Conservation (phyloP, 208 protist genomes). For the Crithidia brevicula region DNA sequence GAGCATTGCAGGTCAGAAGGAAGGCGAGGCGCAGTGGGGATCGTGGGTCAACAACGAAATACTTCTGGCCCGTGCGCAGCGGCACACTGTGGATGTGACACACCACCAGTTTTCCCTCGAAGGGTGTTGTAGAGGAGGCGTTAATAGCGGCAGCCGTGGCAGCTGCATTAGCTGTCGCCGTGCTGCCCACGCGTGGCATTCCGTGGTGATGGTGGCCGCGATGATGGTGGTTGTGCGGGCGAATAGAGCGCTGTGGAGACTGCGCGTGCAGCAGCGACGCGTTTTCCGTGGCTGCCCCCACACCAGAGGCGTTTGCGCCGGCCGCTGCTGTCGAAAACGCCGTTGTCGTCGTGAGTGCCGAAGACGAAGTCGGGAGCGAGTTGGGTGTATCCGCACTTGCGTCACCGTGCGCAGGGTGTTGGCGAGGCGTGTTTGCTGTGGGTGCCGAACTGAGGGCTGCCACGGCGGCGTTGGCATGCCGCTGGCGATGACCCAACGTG, state of each 20-base stretch:
- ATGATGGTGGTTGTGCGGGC: conserved; percentile 28
- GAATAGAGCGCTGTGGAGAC: neutral
- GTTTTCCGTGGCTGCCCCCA: neutral
- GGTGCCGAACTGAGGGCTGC: neutral
- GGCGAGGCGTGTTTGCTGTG: neutral
- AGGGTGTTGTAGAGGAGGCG: conserved; percentile 28
- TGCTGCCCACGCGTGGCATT: neutral
- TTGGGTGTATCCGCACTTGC: neutral
- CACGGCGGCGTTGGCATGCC: neutral
- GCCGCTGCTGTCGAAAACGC: neutral
- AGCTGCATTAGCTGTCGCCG: neutral
- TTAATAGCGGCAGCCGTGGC: neutral
- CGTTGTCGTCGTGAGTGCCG: neutral
- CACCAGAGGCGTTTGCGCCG: neutral
- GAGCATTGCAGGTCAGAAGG: conserved; percentile 54
- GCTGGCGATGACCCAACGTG: neutral
- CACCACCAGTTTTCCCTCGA: conserved; percentile 70
- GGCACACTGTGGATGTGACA: conserved; percentile 77
- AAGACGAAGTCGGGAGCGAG: neutral
- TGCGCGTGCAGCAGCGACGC: conserved; percentile 5
- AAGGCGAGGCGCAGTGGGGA: conserved; percentile 81
- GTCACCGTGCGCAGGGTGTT: neutral
- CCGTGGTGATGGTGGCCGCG: conserved; percentile 7
- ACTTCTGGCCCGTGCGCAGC: conserved; percentile 55
- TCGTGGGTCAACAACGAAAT: conserved; percentile 81